Base-by-base conservation (phyloP, 2,329 filamentous ascomycete genomes). In the Tolypocladium sp. region DNA sequence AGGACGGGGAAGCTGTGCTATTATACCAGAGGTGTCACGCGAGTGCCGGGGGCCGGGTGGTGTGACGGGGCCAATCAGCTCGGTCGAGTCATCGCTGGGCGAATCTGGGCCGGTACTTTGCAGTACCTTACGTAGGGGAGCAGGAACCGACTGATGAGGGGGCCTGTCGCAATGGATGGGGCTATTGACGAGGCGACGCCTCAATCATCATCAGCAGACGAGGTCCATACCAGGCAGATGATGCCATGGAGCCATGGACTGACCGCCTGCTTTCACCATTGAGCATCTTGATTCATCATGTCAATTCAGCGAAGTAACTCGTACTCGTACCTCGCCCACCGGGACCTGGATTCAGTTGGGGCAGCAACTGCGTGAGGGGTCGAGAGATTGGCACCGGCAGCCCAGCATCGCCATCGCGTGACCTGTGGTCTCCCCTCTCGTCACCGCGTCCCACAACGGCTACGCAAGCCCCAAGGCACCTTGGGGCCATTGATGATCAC, bases 1-100 rank as follows among this genome's bases (percentile, higher is more conserved):
- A 57, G 37, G 44, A 62, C 57, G 60, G 58, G 57, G 60, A 58
- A 58, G 62, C 58, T 57, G 60, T 60, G 59, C 46, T 63, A 58
- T 62, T 65, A 63, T 64, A 66, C 61, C 61, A 63, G 56, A 58
- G 49, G 52, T 57, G 64, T 65, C 64, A 65, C 64, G 63, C 63
- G 61, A 65, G 60, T 61, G 58, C 60, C 57, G 60, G 64, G 60
- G 61, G 61, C 40, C 52, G 55, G 60, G 52, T 51, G 56, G 57
- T 41, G 9, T 57, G 55, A 37, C 37, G 56, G 42, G 46, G 58
- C 61, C 60, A 62, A 64, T 64, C 58, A 63, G 44, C 38, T 37
- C 25, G 30, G 38, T 27, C 37, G 55, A 57, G 55, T 35, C 55
- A 44, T 46, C n/a, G 38, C 46, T 44, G 41, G 15, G 40, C 15